Base-by-base conservation (phyloP, 2,329 filamentous ascomycete genomes). In the Calonectria henricotiae region DNA sequence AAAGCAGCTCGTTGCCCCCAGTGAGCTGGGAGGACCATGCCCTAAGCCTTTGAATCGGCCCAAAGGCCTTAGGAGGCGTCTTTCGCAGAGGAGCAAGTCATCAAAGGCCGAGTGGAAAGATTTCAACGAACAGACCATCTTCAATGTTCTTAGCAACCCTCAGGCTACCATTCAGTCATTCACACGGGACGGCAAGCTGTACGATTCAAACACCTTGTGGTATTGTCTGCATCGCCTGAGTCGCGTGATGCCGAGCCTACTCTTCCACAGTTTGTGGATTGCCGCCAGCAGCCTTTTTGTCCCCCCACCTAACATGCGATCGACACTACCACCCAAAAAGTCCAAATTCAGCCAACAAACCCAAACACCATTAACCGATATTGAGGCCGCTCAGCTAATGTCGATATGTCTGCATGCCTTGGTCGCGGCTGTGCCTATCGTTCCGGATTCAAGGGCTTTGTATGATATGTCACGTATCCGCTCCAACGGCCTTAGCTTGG, bases 181-280 rank as follows among this genome's bases (percentile, higher is more conserved):
- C 71, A 87, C 86, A 1, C 79, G 82, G 49, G 82, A 87, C 12
- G 86, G 85, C 12, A 84, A 86, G 51, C 78, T 90, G 0, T 85
- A 89, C 65, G 89, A 92, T 78, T 91, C 89, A 1, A 89, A 89
- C 62, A 89, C 86, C 15, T 81, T 90, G 1, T 92, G 88, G 89
- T 91, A 90, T 76, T 89, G 87, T 75, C 90, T 91, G 85, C 80
- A 90, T 65, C 87, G 88, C 67, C 81, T 92, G 79, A 90, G 87
- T 5, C 84, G 89, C 60, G 85, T 87, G 47, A 85, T 87, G 17
- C 88, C 89, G 5, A 88, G 83, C 55, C 78, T 92, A 23, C 89
- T 92, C 2, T 87, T 91, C 62, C 88, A 92, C 76, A 90, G 89
- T 74, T 83, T 93, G 5, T 93, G 91, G 91, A 83, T 89, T 72